Base-by-base conservation (phyloP, 805 yeast genomes). In the Kazachstania psychrophila region DNA sequence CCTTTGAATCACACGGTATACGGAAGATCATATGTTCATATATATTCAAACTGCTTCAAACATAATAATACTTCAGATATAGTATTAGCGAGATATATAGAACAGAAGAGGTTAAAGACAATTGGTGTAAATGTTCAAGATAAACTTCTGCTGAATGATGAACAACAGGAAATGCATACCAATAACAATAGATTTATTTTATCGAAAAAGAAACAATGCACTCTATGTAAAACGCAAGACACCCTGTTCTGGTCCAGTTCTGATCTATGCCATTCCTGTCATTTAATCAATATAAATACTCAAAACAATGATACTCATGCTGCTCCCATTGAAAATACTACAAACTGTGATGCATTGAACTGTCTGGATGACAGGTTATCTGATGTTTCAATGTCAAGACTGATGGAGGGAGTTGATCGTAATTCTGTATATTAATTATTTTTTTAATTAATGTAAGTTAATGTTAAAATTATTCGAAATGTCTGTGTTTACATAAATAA, bases 241-340 rank as follows among this genome's bases (percentile, higher is more conserved):
- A 40, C 44, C 11, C 34, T 51, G 6, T 49, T 33, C 26, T 54
- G 60, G 60, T 48, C 44, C 33, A 33, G 30, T 7, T 25, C 39
- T 8, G 18, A 33, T 8, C 31, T 46, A n/a, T 49, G 52, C 23
- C 51, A 51, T 31, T 16, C 39, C 11, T 53, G 54, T 30, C 44
- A 45, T 24, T 18, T 47, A 24, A 36, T 9, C 8, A 5, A 31
- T 9, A 6, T 15, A 5, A 14, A 15, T 31, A 34, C 8, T 31
- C 13, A 6, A 13, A 14, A 10, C 10, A 23, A 15, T n/a, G 15
- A 23, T 16, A 20, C 14, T 15, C 12, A 5, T 29, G 32, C 3
- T 6, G 13, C n/a, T 9, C 22, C 9, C 8, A 5, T 10, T 28
- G 17, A n/a, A n/a, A n/a, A n/a, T n/a, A n/a, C n/a, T n/a, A n/a